Evolutionary conservation across 352 stramenopile genomes (phyloP).

Genomic region (Globisporangium perplexum): DNA sequence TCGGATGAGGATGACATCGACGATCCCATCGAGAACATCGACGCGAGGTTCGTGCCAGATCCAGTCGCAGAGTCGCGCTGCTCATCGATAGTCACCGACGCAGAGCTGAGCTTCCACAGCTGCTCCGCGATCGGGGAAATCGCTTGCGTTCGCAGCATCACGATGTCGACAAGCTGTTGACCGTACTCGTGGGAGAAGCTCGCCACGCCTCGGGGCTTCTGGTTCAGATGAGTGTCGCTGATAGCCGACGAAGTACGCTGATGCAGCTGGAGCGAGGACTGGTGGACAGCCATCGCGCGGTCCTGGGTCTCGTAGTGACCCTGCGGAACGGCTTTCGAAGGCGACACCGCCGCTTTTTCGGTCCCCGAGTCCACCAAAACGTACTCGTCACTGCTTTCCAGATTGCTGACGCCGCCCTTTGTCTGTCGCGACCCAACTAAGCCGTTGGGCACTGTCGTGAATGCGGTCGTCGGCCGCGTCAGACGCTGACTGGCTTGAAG

Average conservation of each 20-base stretch:
- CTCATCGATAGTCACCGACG: neutral
- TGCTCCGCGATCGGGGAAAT: constrained; percentile 60
- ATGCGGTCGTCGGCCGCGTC: neutral
- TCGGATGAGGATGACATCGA: constrained; percentile 38
- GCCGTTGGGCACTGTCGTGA: neutral
- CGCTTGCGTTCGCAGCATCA: constrained; percentile 51
- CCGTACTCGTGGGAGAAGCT: constrained; percentile 38
- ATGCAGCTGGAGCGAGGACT: neutral
- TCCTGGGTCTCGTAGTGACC: neutral
- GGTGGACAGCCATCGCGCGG: neutral
- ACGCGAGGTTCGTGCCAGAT: constrained; percentile 38
- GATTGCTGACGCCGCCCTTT: neutral
- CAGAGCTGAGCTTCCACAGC: constrained; percentile 43
- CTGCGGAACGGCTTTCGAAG: neutral
- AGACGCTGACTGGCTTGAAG: constrained; percentile 8
- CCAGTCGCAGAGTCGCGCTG: constrained; percentile 17
- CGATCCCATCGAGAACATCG: constrained; percentile 51
- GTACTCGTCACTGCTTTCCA: constrained; percentile 65
- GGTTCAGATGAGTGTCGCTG: neutral
- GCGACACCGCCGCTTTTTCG: constrained; percentile 17
- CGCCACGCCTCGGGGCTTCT: constrained; percentile 2
- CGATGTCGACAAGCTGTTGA: constrained; percentile 62
- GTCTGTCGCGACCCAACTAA: neutral
- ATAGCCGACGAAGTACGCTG: neutral
- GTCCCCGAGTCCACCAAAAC: constrained; percentile 47